Conservation (phyloP, 2,329 filamentous ascomycete species). For the Parastagonospora avenae region DNA sequence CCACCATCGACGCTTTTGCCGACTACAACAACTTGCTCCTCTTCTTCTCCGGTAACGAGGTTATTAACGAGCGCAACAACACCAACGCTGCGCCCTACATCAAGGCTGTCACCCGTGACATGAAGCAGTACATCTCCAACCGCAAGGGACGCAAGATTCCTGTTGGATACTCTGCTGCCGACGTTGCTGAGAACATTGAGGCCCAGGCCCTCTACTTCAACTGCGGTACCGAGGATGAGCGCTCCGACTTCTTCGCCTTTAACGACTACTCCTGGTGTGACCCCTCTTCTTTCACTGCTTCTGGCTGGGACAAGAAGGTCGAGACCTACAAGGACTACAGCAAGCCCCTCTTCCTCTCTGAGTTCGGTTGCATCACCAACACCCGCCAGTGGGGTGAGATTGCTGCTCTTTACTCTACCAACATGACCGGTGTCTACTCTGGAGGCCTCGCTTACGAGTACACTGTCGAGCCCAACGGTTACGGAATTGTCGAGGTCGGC, state of each 20-base stretch:
- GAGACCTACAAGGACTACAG: slow-evolving; percentile 44
- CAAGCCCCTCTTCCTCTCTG: slow-evolving; percentile 77
- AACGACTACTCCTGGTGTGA: slow-evolving; percentile 82
- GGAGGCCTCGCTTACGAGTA: slow-evolving; percentile 97
- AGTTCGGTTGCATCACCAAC: slow-evolving; percentile 88
- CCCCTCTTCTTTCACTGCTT: slow-evolving; percentile 65
- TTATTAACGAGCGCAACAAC: slow-evolving; percentile 69
- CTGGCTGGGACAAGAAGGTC: slow-evolving; percentile 71
- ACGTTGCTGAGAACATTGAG: slow-evolving; percentile 82
- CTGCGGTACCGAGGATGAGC: slow-evolving; percentile 82
- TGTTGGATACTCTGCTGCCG: slow-evolving; percentile 82
- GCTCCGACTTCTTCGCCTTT: slow-evolving; percentile 87
- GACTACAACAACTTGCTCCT: slow-evolving; percentile 85
- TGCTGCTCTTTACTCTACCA: slow-evolving; percentile 72
- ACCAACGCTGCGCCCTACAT: slow-evolving; percentile 72
- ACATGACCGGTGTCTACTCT: slow-evolving; percentile 92
- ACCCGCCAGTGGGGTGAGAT: slow-evolving; percentile 82
- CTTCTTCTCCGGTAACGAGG: slow-evolving; percentile 80
- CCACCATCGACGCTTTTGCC: slow-evolving; percentile 76
- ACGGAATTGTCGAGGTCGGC: slow-evolving; percentile 74
- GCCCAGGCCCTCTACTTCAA: slow-evolving; percentile 92
- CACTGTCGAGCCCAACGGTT: slow-evolving; percentile 67
- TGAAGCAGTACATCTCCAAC: slow-evolving; percentile 79
- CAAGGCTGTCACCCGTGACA: slow-evolving; percentile 75
- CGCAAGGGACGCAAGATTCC: slow-evolving; percentile 70